These are phyloP conservation scores for Globisporangium canariense DNA, from an alignment of 352 stramenopile genomes.

Conservation along the genomic window DNA sequence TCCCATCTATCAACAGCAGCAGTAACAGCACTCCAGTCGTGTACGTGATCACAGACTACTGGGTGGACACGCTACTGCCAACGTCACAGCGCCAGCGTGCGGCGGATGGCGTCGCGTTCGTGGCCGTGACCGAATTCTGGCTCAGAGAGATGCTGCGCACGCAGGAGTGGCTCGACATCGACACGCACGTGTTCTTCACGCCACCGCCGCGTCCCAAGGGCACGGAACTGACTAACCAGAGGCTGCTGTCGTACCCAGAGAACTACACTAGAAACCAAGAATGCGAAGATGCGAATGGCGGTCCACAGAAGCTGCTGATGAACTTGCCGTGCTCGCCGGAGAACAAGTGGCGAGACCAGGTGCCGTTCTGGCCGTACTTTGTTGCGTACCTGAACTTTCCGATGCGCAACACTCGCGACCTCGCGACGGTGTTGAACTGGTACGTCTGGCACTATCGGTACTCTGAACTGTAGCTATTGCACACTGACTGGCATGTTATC, in stretches of 20 bases:
- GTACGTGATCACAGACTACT: slow-evolving; percentile 53
- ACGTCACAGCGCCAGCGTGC: background rate
- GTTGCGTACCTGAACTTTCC: slow-evolving; percentile 41
- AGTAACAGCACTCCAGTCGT: slow-evolving; percentile 11
- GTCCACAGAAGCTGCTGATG: slow-evolving; percentile 15
- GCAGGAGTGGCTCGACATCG: slow-evolving; percentile 31
- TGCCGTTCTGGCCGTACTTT: slow-evolving; percentile 76
- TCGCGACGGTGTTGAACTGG: slow-evolving; percentile 37
- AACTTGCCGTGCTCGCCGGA: slow-evolving; percentile 45
- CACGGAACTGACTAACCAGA: background rate
- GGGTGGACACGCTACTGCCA: slow-evolving; percentile 27
- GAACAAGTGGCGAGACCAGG: slow-evolving; percentile 25
- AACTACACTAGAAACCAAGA: background rate
- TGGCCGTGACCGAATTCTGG: slow-evolving; percentile 55
- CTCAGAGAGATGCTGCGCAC: slow-evolving; percentile 39
- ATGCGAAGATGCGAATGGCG: slow-evolving; percentile 10
- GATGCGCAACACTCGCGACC: slow-evolving; percentile 33
- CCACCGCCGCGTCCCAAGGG: slow-evolving; percentile 22
- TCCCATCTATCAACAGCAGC: background rate
- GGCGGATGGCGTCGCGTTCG: background rate
- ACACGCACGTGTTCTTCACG: slow-evolving; percentile 43
- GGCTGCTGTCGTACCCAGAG: slow-evolving; percentile 39
- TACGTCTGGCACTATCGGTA: slow-evolving; percentile 18
- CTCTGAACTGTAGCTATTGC: background rate
- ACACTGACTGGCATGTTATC: background rate